Evolutionary conservation across 2,329 filamentous ascomycete genomes (phyloP).

Genomic region (Harringtonia aguacate): DNA sequence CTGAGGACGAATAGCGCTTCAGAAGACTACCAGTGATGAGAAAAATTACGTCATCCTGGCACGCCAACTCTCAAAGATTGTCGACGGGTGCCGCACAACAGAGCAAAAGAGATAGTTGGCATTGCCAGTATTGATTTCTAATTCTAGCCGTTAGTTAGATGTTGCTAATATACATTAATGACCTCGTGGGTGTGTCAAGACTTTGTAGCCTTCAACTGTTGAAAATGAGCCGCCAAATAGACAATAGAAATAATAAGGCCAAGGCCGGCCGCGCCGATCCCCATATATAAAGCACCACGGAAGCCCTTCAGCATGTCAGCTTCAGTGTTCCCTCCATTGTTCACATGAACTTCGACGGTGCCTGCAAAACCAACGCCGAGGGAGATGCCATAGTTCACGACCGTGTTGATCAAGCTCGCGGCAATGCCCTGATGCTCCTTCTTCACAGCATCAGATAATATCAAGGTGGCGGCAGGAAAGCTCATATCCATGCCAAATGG

Average conservation of each 20-base stretch:
- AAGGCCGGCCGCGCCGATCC: constrained; percentile 23
- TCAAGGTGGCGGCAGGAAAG: constrained; percentile 49
- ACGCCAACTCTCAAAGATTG: no score
- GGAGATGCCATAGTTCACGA: constrained; percentile 59
- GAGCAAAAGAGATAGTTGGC: no score
- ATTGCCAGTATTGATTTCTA: no score
- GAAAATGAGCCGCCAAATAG: neutral
- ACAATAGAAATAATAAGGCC: constrained; percentile 17
- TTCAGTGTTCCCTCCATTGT: constrained; percentile 10
- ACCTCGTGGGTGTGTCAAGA: no score
- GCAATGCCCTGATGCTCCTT: constrained; percentile 34
- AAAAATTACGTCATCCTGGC: no score
- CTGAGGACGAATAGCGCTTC: no score
- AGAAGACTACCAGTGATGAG: no score
- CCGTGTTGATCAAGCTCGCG: constrained; percentile 46
- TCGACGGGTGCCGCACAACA: no score
- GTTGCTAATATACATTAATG: no score
- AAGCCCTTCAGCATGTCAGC: constrained; percentile 20
- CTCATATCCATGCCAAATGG: constrained; percentile 56
- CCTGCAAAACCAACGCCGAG: constrained; percentile 56
- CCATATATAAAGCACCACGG: constrained; percentile 26
- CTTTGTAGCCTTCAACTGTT: no score
- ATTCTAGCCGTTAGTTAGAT: no score
- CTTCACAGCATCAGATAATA: constrained; percentile 41
- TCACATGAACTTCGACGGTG: constrained; percentile 41